Percentiles rank a stretch among this genome's conserved stretches.
These are phyloP conservation scores for Dactylella cylindrospora DNA, from an alignment of 2,329 filamentous ascomycete species.

Conservation along the genomic window DNA sequence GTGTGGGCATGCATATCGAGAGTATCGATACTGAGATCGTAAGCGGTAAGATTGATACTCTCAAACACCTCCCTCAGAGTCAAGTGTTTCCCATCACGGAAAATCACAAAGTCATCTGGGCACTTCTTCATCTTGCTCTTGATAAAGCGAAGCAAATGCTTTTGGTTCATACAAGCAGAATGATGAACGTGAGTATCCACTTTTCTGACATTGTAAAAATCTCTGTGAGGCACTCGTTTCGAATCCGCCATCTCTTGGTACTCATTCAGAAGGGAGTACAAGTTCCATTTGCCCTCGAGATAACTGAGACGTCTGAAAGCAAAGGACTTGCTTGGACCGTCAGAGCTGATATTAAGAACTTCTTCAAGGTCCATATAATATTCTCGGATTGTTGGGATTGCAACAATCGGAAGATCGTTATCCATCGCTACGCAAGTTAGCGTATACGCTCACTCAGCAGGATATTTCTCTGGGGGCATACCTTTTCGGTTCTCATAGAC, in stretches of 20 bases:
- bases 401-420: constrained; percentile 68
- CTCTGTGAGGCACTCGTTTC: constrained; percentile 93
- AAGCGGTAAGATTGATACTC: constrained; percentile 94
- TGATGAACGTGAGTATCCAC: constrained; percentile 99
- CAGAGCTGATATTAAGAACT: constrained; percentile 84
- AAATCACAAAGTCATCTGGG: constrained; percentile 89
- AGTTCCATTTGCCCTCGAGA: constrained; percentile 93
- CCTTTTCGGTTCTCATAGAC: constrained; percentile 74
- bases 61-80: constrained; percentile 93
- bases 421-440: constrained; percentile 51
- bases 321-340: constrained; percentile 95
- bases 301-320: constrained; percentile 93
- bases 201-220: constrained; percentile 98
- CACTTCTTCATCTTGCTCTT: constrained; percentile 99
- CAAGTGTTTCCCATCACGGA: constrained; percentile 85
- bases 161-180: constrained; percentile 99
- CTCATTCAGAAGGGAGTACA: constrained; percentile 90
- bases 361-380: constrained; percentile 94
- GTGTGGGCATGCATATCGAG: constrained; percentile 99
- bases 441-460: neutral
- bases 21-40: constrained; percentile 96
- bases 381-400: constrained; percentile 88
- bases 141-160: constrained; percentile 95
- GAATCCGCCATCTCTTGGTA: constrained; percentile 98
- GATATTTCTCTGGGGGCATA: constrained; percentile 48